Percentiles rank a stretch among this genome's conserved stretches.
These are phyloP conservation scores for Haberlea rhodopensis DNA, from an alignment of 257 asterid genomes.

Conservation along the genomic window DNA sequence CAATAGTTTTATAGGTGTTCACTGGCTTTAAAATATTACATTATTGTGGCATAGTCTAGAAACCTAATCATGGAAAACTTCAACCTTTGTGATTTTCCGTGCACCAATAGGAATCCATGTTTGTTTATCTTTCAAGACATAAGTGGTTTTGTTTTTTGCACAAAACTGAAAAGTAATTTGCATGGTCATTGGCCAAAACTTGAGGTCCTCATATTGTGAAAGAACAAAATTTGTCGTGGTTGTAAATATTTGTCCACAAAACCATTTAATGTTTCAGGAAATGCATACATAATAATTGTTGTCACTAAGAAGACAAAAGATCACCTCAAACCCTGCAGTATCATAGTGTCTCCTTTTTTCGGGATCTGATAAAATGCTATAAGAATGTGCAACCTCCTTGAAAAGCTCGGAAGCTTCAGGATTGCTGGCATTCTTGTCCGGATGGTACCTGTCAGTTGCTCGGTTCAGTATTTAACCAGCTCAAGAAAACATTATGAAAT, in stretches of 20 bases:
- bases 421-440: conserved; percentile 52
- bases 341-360: conserved; percentile 57
- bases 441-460: conserved; percentile 46
- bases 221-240: no score
- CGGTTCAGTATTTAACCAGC: not conserved
- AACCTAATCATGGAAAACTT: not conserved
- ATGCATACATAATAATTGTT: not conserved
- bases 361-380: conserved; percentile 49
- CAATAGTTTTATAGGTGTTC: not conserved
- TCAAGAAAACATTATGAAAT: not conserved
- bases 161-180: not conserved
- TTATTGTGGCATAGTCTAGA: not conserved
- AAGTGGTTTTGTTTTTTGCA: not conserved
- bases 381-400: conserved; percentile 57
- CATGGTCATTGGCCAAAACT: not conserved
- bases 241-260: not conserved
- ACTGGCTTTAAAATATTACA: not conserved
- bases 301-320: not conserved
- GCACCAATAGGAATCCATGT: not conserved
- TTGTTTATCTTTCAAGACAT: no score
- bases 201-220: not conserved
- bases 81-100: not conserved
- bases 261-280: no score
- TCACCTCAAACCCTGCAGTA: conserved; percentile 53
- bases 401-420: conserved; percentile 59